Conservation (phyloP, 345 rosid genomes). For the Excoecaria agallocha region DNA sequence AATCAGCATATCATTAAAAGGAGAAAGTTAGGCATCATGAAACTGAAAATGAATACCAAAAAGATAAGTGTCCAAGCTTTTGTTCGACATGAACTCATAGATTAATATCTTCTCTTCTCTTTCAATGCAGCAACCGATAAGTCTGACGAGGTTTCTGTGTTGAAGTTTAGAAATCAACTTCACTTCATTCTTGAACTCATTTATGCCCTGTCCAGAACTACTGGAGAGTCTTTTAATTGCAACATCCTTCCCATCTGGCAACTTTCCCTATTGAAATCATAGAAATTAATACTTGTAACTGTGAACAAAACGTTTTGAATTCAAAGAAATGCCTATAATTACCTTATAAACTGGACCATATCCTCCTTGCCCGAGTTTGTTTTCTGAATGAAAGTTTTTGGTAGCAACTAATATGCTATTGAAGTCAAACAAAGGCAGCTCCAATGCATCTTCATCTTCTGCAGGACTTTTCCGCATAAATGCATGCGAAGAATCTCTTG, state of each 20-base stretch:
- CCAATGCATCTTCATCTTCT: slow-evolving; percentile 1
- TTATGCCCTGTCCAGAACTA: slow-evolving; percentile 22
- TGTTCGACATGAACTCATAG: slow-evolving; percentile 26
- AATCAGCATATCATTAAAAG: not conserved
- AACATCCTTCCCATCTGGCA: slow-evolving; percentile 4
- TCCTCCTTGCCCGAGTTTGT: slow-evolving; percentile 29
- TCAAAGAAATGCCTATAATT: not conserved
- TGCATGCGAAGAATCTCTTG: not conserved
- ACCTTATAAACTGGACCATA: slow-evolving; percentile 32
- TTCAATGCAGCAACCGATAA: slow-evolving; percentile 22
- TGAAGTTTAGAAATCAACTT: slow-evolving; percentile 16
- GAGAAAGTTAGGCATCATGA: not conserved
- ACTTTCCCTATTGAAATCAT: no score
- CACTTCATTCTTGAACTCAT: slow-evolving; percentile 8
- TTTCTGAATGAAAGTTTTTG: slow-evolving; percentile 1
- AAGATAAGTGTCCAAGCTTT: slow-evolving; percentile 21
- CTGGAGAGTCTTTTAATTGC: slow-evolving; percentile 26
- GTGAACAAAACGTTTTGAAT: no score
- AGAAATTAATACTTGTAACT: no score
- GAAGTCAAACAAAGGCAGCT: slow-evolving; percentile 11
- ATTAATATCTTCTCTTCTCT: slow-evolving; percentile 19
- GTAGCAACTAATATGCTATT: slow-evolving; percentile 15
- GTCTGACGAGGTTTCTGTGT: slow-evolving; percentile 27
- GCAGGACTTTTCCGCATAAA: not conserved
- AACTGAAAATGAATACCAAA: slow-evolving; percentile 9